These are phyloP conservation scores for Phytopythium aichiense DNA, from an alignment of 352 stramenopile genomes.

Conservation along the genomic window DNA sequence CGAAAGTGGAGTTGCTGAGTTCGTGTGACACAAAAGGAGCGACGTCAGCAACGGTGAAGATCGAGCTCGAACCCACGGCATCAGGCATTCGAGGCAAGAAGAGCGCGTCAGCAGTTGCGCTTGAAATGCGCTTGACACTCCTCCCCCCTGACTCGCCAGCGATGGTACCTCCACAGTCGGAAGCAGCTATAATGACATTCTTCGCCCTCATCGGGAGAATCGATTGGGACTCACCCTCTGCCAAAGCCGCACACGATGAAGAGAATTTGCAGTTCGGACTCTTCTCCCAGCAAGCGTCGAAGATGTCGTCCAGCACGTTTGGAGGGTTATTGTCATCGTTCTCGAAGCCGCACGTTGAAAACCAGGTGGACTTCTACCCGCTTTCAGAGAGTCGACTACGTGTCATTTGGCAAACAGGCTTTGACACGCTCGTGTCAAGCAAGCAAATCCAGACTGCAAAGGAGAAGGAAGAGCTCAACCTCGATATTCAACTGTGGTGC, in stretches of 20 bases:
- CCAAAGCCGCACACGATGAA: neutral
- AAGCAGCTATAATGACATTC: conserved; percentile 4
- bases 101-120: neutral
- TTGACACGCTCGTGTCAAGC: conserved; percentile 14
- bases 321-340: neutral
- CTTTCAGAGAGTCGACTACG: conserved; percentile 1
- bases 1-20: neutral
- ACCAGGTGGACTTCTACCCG: conserved; percentile 2
- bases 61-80: neutral
- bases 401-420: conserved; percentile 20
- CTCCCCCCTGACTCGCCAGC: neutral
- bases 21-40: neutral
- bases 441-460: conserved; percentile 16
- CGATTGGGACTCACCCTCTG: neutral
- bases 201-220: neutral
- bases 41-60: neutral
- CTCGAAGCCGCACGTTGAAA: neutral
- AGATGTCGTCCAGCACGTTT: neutral
- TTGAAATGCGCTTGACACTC: conserved; percentile 5
- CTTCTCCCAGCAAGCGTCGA: neutral
- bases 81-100: neutral
- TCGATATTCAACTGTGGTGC: conserved; percentile 22
- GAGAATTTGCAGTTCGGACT: neutral
- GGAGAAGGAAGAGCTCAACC: conserved; percentile 30
- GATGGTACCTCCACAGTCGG: neutral